Conservation (phyloP, 768 basidiomycete genomes). For the Chalciporus sphaerocephalus region DNA sequence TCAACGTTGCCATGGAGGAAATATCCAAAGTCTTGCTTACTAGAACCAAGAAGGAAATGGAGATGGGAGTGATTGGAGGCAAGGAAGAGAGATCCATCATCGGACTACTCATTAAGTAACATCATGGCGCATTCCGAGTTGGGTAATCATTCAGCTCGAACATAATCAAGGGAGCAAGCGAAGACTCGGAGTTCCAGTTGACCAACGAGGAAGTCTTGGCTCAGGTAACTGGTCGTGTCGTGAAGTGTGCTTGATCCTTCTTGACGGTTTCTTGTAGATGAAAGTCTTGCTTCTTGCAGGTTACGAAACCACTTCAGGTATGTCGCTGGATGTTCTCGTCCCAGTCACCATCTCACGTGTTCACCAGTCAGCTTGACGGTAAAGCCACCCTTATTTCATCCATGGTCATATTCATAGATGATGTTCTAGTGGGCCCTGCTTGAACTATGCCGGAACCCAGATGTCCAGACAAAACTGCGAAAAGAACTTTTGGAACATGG, state of each 20-base stretch:
- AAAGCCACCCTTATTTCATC: background rate
- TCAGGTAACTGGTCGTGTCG: slow-evolving; percentile 11
- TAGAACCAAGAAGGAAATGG: slow-evolving; percentile 33
- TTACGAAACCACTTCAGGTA: slow-evolving; percentile 22
- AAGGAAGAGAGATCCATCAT: slow-evolving; percentile 27
- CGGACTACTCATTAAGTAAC: slow-evolving; percentile 21
- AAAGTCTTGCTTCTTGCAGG: slow-evolving; percentile 16
- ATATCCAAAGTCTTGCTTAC: slow-evolving; percentile 40
- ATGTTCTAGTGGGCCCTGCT: slow-evolving; percentile 49
- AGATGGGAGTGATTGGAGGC: slow-evolving; percentile 15
- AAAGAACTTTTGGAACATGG: slow-evolving; percentile 43
- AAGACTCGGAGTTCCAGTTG: slow-evolving; percentile 22
- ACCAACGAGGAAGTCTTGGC: slow-evolving; percentile 25
- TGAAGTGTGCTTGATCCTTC: too few relatives aligned
- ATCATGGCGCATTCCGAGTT: slow-evolving; percentile 12
- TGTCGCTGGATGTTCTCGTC: background rate
- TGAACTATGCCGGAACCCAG: slow-evolving; percentile 44
- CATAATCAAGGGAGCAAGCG: slow-evolving; percentile 36
- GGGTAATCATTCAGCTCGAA: background rate
- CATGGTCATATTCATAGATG: background rate
- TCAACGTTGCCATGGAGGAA: slow-evolving; percentile 33
- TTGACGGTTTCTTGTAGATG: slow-evolving; percentile 6
- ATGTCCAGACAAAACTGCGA: slow-evolving; percentile 46
- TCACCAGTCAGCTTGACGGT: slow-evolving; percentile 17
- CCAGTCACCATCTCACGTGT: background rate